Evolutionary conservation across 257 asterid genomes (phyloP), one percentile per base, ranked within the genome.

Genomic region (Ilex asprella): DNA sequence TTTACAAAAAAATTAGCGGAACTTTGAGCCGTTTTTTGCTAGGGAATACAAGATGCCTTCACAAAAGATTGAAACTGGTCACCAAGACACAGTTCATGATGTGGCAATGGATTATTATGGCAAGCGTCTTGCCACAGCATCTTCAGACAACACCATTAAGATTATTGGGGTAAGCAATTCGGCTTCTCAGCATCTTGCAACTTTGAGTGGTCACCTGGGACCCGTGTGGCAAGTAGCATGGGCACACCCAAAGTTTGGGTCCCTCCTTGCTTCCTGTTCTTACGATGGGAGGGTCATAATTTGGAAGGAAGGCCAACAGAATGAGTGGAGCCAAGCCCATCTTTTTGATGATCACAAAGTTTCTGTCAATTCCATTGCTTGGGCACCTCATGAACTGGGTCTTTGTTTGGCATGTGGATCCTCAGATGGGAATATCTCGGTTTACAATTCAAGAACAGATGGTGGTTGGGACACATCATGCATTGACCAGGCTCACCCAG

Each of bases 191-290:
- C 95, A 79, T 59, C 89, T 92, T 3, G 89, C 96, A 3, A 89
- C 97, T 56, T 61, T 89, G 79, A 83, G 59, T 15, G 96, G 95
- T 30, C 98, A 92, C 70, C 88, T 77, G 59, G 95, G 96, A 47
- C 97, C 98, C 14, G 95, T 92, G 49, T 92, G 98, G 98, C 95
- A 92, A 74, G 90, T 89, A 39, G 73, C 83, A 11, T 92, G 95
- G 98, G 97, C 96, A 16, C 97, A 89, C 78, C 98, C 95, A 56
- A 92, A 92, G 70, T 92, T 86, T 31, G 97, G 98, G 44, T 83
- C 95, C 5, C 39, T 75, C 3, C 91, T 88, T 27, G 97, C 97
- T 62, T 92, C 98, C 31, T 84, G 97, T 71, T 91, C 95, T 43
- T 89, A 89, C 32, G 99, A 92, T 55, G 95, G 97, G 30, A 82